Base-by-base conservation (phyloP, 306 rosid species). In the Casuarina equisetifolia region DNA sequence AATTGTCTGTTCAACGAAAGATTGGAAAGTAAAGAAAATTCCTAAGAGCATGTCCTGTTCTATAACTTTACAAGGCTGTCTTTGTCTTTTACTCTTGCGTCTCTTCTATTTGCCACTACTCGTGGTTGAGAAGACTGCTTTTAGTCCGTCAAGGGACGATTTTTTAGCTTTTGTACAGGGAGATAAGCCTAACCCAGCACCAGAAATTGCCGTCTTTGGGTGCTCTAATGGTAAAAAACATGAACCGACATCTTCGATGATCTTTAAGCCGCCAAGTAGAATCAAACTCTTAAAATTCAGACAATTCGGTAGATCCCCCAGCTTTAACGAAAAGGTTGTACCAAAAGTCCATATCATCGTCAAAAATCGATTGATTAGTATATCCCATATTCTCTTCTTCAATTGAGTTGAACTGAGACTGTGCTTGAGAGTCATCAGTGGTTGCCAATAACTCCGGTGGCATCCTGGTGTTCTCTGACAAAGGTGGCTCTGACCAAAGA, bases 261-360 rank as follows among this genome's bases (percentile, higher is more conserved):
- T 43, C 5, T 11, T 11, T 62, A 46, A 61, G 62, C 66, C 59
- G 62, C 76, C 76, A 64, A 76, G 32, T 12, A 74, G 32, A 32
- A 13, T 11, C 46, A 64, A 46, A 81, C 69, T 2, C 74, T 89
- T 82, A 95, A 77, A 88, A 87, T 44, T 84, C 89, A 50, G 90
- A 89, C 68, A 89, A 73, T 54, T 88, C 88, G 4, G 78, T 76
- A 54, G 89, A 70, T 12, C 88, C 95, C 40, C 75, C 88, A 6
- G 95, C 79, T 82, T 74, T 87, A 58, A 85, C 70, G 81, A 92
- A 88, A 59, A 95, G 76, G 45, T 87, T 86, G 75, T 82, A 92
- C 98, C 98, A 95, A 79, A 95, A 95, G 45, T 89, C 93, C 97
- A 91, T 89, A 77, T 83, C 87, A 5, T 95, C 92, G 6, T 85